These are phyloP conservation scores for Trichothecium sympodiale DNA, from an alignment of 2,329 filamentous ascomycete species.

Conservation along the genomic window DNA sequence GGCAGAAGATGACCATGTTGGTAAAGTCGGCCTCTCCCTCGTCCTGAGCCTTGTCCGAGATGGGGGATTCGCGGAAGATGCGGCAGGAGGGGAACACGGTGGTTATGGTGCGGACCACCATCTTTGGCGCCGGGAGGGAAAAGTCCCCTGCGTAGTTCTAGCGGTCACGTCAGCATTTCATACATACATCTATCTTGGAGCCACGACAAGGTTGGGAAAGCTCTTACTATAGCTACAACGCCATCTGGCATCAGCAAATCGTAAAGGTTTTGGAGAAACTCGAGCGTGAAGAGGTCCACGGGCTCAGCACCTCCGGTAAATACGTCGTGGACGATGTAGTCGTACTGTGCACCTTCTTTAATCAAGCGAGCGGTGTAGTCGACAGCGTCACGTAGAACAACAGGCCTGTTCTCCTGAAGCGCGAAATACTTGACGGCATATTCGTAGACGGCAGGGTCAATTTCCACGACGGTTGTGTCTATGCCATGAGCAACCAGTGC, in stretches of 20 bases:
- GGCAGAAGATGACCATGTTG: constrained; percentile 95
- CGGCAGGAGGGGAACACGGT: constrained; percentile 81
- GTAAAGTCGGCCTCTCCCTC: constrained; percentile 60
- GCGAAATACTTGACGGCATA: constrained; percentile 77
- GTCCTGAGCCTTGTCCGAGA: constrained; percentile 31
- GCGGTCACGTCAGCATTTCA: neutral
- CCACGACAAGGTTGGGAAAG: too few species aligned
- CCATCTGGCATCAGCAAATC: constrained; percentile 66
- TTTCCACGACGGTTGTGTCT: constrained; percentile 86
- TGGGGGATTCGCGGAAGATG: constrained; percentile 70
- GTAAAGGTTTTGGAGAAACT: constrained; percentile 66
- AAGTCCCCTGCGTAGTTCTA: constrained; percentile 95
- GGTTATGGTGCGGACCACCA: constrained; percentile 73
- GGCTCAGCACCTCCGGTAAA: constrained; percentile 96
- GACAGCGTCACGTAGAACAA: constrained; percentile 75
- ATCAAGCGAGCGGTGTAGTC: constrained; percentile 45
- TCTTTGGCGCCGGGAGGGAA: constrained; percentile 59
- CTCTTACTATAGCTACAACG: constrained; percentile 71
- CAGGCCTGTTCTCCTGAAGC: constrained; percentile 64
- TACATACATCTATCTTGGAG: neutral
- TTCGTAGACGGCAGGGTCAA: constrained; percentile 79
- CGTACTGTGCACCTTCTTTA: constrained; percentile 42
- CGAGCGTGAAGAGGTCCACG: constrained; percentile 72
- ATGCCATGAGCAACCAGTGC: constrained; percentile 82
- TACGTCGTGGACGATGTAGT: constrained; percentile 96